phyloP scores from a whole-genome alignment of 2,329 filamentous ascomycete genomes.

The Chaetomium sp. region DNA sequence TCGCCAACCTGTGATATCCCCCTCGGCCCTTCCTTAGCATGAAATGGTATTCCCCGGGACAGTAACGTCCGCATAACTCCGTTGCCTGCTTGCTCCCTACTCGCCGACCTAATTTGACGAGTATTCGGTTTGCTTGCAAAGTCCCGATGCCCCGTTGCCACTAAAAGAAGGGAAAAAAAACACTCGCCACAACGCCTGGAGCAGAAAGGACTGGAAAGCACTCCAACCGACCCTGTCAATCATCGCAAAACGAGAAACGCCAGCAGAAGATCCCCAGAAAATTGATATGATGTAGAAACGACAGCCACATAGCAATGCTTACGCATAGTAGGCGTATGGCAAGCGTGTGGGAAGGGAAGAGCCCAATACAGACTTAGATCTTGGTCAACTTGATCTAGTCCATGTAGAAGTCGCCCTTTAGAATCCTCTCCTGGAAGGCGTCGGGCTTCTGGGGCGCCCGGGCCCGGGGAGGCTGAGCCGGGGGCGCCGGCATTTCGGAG shows the following conservation, averaged over 20 bases:
- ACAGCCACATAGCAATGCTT: background rate
- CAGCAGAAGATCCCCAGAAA: background rate
- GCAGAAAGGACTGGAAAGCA: background rate
- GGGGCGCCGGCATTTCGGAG: conserved; percentile 54
- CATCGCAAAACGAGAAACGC: background rate
- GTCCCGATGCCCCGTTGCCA: background rate
- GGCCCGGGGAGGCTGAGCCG: conserved; percentile 44
- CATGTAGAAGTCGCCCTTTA: conserved; percentile 98
- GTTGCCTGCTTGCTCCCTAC: conserved; percentile 9
- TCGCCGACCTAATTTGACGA: conserved; percentile 5
- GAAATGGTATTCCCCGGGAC: background rate
- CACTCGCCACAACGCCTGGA: background rate
- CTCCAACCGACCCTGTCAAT: too few relatives aligned
- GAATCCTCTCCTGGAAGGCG: conserved; percentile 90
- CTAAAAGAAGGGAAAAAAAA: conserved; percentile 3
- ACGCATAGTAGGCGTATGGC: background rate
- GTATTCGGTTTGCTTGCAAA: background rate
- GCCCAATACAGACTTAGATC: background rate
- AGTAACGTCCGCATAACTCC: conserved; percentile 6
- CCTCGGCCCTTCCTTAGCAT: background rate
- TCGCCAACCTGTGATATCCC: background rate
- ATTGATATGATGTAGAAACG: background rate
- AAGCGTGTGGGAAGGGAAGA: background rate
- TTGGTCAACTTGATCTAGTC: conserved; percentile 45
- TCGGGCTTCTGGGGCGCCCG: conserved; percentile 68